phyloP scores from a whole-genome alignment of 192 early-diverging fungal genomes.

The Coemansia sp. region DNA sequence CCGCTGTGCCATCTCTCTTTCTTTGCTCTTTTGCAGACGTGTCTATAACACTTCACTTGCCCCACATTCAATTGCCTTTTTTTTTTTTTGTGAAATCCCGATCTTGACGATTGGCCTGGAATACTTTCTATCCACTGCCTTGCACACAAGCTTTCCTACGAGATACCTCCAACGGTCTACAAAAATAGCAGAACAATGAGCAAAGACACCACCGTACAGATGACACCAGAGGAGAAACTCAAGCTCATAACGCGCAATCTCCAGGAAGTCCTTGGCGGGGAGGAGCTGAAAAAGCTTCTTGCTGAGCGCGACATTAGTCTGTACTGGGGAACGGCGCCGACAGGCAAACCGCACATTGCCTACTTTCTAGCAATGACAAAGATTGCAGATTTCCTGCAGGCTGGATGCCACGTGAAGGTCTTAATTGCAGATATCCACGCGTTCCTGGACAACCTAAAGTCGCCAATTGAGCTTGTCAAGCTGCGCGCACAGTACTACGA shows the following conservation, averaged over 20 bases:
- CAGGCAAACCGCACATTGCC: conserved; percentile 93
- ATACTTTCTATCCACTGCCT: no score
- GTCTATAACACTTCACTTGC: no score
- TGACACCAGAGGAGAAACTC: conserved; percentile 66
- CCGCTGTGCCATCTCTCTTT: no score
- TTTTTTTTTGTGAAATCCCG: no score
- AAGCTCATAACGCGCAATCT: conserved; percentile 89
- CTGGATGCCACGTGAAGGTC: conserved; percentile 87
- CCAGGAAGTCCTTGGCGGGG: conserved; percentile 89
- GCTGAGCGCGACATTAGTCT: conserved; percentile 85
- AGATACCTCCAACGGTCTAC: no score
- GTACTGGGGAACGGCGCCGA: conserved; percentile 98
- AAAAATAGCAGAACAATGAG: conserved; percentile 17
- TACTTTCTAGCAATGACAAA: conserved; percentile 99
- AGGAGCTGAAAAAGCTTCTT: conserved; percentile 82
- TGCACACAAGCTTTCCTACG: no score
- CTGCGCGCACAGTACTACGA: conserved; percentile 93
- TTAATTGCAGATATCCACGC: conserved; percentile 96
- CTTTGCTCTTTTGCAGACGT: no score
- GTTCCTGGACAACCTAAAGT: conserved; percentile 98
- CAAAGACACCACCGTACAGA: conserved; percentile 7
- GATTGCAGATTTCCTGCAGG: conserved; percentile 93
- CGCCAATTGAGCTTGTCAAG: conserved; percentile 87
- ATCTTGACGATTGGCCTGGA: no score
- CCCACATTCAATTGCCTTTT: no score